Percentiles rank a stretch among this genome's conserved stretches.
These are phyloP conservation scores for Mortierella sp. DNA, from an alignment of 371 early-diverging fungal species.

Conservation along the genomic window DNA sequence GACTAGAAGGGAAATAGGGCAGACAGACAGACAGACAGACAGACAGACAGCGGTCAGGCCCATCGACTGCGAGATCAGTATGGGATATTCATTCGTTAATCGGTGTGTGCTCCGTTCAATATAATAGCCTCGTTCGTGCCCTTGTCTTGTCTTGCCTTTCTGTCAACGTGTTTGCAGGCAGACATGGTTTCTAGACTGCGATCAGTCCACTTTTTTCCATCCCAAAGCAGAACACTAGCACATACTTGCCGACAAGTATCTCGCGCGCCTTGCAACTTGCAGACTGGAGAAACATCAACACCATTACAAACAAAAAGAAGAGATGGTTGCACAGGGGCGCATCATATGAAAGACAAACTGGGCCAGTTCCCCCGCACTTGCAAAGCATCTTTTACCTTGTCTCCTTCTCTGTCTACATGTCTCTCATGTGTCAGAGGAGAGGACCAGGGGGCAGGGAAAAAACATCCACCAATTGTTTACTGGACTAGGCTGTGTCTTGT, in stretches of 20 bases:
- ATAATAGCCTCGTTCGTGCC: too few species aligned
- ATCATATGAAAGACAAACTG: background rate
- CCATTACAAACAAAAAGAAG: background rate
- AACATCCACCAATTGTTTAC: background rate
- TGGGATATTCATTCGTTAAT: background rate
- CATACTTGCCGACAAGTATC: background rate
- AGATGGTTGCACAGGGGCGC: slow-evolving; percentile 4
- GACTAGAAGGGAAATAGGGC: too few species aligned
- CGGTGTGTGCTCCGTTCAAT: background rate
- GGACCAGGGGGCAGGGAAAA: slow-evolving; percentile 9
- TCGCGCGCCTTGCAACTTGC: too few species aligned
- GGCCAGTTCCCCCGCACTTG: background rate
- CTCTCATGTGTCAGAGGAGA: background rate
- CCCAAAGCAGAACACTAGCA: background rate
- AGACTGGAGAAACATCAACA: background rate
- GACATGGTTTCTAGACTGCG: background rate
- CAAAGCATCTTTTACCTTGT: background rate
- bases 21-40: too few species aligned
- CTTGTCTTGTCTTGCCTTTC: background rate
- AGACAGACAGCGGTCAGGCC: too few species aligned
- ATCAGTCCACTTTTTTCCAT: background rate
- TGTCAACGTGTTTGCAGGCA: slow-evolving; percentile 1
- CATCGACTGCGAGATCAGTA: too few species aligned
- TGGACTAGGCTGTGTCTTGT: background rate
- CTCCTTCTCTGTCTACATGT: background rate